Evolutionary conservation across 257 asterid genomes (phyloP).

Genomic region (Scutellaria galericulata): DNA sequence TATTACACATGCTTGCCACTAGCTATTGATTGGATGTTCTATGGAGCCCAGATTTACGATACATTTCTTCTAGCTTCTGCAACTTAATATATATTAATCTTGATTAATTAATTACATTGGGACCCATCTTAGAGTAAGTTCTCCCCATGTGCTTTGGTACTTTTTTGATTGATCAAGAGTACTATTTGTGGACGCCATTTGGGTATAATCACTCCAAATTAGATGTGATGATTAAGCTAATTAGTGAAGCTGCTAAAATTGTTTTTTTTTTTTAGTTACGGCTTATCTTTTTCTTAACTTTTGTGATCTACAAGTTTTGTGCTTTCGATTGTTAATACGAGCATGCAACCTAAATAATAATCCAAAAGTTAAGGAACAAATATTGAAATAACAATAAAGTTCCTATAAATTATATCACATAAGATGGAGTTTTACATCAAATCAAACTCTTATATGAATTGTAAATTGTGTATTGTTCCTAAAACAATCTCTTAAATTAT

Average conservation of each 20-base stretch:
- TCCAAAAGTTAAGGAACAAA: not conserved
- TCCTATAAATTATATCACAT: no score
- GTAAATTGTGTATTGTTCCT: no score
- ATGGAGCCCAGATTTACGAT: constrained; percentile 44
- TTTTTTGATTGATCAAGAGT: constrained; percentile 38
- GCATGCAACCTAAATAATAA: constrained; percentile 26
- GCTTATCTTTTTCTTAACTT: constrained; percentile 31
- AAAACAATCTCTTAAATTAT: no score
- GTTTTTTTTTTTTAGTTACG: not conserved
- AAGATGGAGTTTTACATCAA: no score
- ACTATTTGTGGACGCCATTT: constrained; percentile 47
- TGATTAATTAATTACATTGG: constrained; percentile 35
- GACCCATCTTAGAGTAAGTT: constrained; percentile 44
- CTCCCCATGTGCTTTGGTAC: constrained; percentile 56
- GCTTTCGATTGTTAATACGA: constrained; percentile 10
- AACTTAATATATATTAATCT: constrained; percentile 31
- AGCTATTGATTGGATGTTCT: constrained; percentile 33
- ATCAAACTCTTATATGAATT: no score
- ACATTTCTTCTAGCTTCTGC: constrained; percentile 38
- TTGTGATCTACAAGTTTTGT: constrained; percentile 43
- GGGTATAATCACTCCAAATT: constrained; percentile 43
- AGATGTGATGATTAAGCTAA: constrained; percentile 49
- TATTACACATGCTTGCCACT: constrained; percentile 49
- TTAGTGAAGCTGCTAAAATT: constrained; percentile 39
- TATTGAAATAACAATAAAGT: no score